Conservation (phyloP, 2,329 filamentous ascomycete genomes). For the Aspergillus sp. region DNA sequence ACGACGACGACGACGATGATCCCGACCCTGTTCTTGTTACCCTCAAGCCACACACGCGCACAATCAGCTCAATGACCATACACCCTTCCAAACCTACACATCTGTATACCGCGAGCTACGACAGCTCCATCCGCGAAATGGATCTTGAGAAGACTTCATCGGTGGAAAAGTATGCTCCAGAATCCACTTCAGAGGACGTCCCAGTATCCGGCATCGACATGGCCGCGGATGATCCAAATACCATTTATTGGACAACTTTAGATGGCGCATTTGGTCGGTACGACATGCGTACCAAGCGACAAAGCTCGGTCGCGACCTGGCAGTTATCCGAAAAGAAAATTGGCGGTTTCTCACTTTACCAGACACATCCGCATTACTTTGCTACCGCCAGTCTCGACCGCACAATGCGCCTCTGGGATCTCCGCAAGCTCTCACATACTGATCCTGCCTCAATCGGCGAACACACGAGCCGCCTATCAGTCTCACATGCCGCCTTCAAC, state of each 20-base stretch:
- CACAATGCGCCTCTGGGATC: constrained; percentile 89
- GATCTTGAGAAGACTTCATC: constrained; percentile 82
- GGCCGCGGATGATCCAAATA: constrained; percentile 68
- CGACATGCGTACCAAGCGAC: constrained; percentile 68
- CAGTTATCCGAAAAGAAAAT: constrained; percentile 89
- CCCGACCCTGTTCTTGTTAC: constrained; percentile 81
- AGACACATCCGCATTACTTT: constrained; percentile 76
- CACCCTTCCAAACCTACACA: constrained; percentile 72
- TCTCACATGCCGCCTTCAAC: constrained; percentile 92
- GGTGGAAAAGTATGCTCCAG: constrained; percentile 78
- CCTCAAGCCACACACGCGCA: constrained; percentile 86
- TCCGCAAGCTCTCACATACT: constrained; percentile 71
- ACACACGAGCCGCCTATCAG: constrained; percentile 80
- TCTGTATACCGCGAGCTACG: constrained; percentile 86
- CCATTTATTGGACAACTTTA: constrained; percentile 85
- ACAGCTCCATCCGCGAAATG: constrained; percentile 85
- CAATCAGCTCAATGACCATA: constrained; percentile 84
- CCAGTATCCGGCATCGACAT: constrained; percentile 87
- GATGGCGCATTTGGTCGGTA: constrained; percentile 79
- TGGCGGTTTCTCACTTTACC: constrained; percentile 86
- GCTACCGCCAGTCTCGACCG: constrained; percentile 90
- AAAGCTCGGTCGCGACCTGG: constrained; percentile 68
- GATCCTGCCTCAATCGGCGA: constrained; percentile 76
- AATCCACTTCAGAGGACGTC: constrained; percentile 70
- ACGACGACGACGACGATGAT: constrained; percentile 67